These are phyloP conservation scores for Austroboletus sp. DNA, from an alignment of 1,284 basidiomycete species.

Conservation along the genomic window DNA sequence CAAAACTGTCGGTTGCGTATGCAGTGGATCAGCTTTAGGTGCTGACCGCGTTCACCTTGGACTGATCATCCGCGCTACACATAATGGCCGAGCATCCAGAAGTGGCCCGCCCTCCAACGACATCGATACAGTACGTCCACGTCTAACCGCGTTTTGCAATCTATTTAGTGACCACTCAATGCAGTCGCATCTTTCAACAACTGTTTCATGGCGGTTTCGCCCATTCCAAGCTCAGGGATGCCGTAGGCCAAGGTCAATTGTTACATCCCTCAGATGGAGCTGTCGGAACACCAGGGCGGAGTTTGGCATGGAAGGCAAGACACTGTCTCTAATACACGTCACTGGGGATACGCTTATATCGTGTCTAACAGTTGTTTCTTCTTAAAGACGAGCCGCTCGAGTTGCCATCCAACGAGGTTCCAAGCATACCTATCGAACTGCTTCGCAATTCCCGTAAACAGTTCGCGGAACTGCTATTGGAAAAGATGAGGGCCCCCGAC, in stretches of 20 bases:
- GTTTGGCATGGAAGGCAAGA: slow-evolving; percentile 72
- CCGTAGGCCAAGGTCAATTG: slow-evolving; percentile 54
- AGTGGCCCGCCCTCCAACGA: slow-evolving; percentile 20
- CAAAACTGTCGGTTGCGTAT: no score
- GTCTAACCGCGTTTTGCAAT: not conserved
- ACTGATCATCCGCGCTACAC: not conserved
- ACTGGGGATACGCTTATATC: slow-evolving; percentile 7
- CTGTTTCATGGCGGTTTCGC: slow-evolving; percentile 53
- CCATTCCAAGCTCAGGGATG: slow-evolving; percentile 59
- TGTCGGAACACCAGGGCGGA: slow-evolving; percentile 55
- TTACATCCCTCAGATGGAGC: slow-evolving; percentile 38
- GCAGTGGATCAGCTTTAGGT: not conserved
- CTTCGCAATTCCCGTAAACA: slow-evolving; percentile 45
- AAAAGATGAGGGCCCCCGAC: slow-evolving; percentile 71
- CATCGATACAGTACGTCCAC: slow-evolving; percentile 22
- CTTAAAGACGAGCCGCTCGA: slow-evolving; percentile 53
- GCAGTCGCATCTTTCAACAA: slow-evolving; percentile 53
- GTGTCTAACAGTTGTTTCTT: slow-evolving; percentile 50
- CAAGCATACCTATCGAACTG: slow-evolving; percentile 41
- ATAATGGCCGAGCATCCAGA: slow-evolving; percentile 21
- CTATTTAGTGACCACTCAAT: slow-evolving; percentile 4
- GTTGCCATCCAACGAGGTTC: slow-evolving; percentile 39
- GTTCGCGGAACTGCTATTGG: slow-evolving; percentile 48
- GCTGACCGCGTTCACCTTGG: not conserved
- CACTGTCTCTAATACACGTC: slow-evolving; percentile 8